Base-by-base conservation (phyloP, 768 basidiomycete genomes). In the Rhodocollybia butyracea region DNA sequence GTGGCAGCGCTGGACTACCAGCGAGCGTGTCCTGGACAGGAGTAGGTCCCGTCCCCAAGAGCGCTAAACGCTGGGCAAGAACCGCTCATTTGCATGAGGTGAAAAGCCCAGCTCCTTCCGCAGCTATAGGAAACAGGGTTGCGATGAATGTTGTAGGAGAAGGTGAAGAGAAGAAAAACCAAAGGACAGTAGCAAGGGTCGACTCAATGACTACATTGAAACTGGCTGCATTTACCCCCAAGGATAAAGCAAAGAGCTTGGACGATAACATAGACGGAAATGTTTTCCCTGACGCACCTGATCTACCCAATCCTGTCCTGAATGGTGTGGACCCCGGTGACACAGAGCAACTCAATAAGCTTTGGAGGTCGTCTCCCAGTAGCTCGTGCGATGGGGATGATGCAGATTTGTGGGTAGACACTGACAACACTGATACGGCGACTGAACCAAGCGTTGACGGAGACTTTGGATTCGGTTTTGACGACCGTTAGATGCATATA, bases 1-100 rank as follows among this genome's bases (percentile, higher is more conserved):
- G 55, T 15, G 61, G 60, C 12, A 56, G 62, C 51, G 56, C 54
- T 24, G 46, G 41, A 30, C 58, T 57, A 43, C 59, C 59, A 34
- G 61, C 46, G 8, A 65, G 63, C 41, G 65, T 54, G 32, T 66
- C 63, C 46, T 70, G 55, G 63, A 67, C 56, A 34, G 66, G 30
- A 22, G 60, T 61, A 15, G 70, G 69, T 15, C 66, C 67, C 39
- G 71, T 70, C 5, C 76, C 76, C 6, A 73, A 69, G 48, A 78
- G 79, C 52, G 77, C 79, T 17, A 80, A 77, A 58, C 76, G 76
- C 34, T 85, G 83, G 79, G 86, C 86, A 21, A 73, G 83, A 34
- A 85, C 74, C 0, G 83, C 88, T 3, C 88, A 89, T 71, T 60
- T 89, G 43, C 88, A 89, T 59, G 83, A 86, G 62, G 80, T 88